Evolutionary conservation across 2,329 filamentous ascomycete species (phyloP), one percentile per base, ranked within the genome.

Genomic region (Thielaviopsis euricoi): DNA sequence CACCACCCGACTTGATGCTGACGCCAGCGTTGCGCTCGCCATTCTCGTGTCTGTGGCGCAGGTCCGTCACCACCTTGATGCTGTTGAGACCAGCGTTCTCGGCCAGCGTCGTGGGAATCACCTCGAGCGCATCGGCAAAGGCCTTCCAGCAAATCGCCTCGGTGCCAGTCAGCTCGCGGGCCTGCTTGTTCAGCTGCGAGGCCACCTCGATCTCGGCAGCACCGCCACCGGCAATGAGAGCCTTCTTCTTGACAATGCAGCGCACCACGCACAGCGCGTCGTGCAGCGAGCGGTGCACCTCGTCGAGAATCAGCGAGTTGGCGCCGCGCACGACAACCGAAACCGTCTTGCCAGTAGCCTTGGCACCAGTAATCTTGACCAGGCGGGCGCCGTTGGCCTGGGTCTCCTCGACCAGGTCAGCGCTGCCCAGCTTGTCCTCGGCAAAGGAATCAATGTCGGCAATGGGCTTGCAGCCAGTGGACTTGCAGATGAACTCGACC

Each of bases 401-500:
- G 12, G 89, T 82, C 73, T 98, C 93, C 73, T 98, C 93, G 22
- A 98, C 83, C 40, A 98, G 77, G 67, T 98, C 93, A 37, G 93
- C 93, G 49, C 83, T 86, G 63, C 90, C 93, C 58, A 98, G 83
- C 77, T 97, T 98, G 73, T 98, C 93, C 74, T 98, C 93, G 19
- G 89, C 93, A 75, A 98, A 98, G 13, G 90, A 95, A 72, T 98
- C 93, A 67, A 98, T 87, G 68, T 98, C 94, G 65, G 93, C 93
- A 67, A 98, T 93, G 55, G 93, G 93, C 76, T 98, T 98, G 82
- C 93, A 98, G 66, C 93, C 93, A 40, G 91, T 95, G 62, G 87
- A 95, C 76, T 97, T 98, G 87, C 91, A 97, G 71, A 98, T 87
- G 73, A 98, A 98, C 72, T 98, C 93, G 61, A 98, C 89, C 74